phyloP scores from a whole-genome alignment of 345 rosid genomes.

The Kernera saxatilis region DNA sequence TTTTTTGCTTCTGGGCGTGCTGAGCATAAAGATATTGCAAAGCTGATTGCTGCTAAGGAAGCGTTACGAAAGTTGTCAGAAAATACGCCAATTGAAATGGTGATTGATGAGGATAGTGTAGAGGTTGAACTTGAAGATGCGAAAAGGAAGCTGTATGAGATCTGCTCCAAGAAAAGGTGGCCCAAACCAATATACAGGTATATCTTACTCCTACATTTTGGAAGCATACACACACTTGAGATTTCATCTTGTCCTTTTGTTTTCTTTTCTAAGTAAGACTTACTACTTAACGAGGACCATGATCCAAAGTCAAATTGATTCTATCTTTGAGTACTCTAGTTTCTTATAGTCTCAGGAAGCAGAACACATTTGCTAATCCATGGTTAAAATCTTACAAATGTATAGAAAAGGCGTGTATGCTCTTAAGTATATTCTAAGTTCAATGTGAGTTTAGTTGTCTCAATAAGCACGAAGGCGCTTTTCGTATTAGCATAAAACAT shows the following conservation, averaged over 20 bases:
- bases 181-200: conserved; percentile 61
- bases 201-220: neutral
- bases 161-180: conserved; percentile 63
- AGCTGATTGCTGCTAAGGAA: conserved; percentile 56
- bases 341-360: neutral
- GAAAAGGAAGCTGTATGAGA: conserved; percentile 54
- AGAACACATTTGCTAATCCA: neutral
- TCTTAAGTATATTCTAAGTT: neutral
- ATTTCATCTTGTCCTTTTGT: neutral
- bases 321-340: neutral
- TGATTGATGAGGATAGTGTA: conserved; percentile 13
- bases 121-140: conserved; percentile 45
- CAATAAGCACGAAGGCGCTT: neutral
- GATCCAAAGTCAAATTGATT: neutral
- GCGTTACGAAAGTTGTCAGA: conserved; percentile 45
- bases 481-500: neutral
- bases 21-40: conserved; percentile 56
- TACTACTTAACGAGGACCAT: neutral
- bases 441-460: neutral
- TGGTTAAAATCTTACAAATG: neutral
- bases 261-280: neutral
- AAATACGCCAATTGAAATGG: conserved; percentile 5
- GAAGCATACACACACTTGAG: neutral
- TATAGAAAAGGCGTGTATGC: neutral
- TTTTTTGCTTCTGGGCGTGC: conserved; percentile 52